These are phyloP conservation scores for Asclepias syriaca DNA, from an alignment of 257 asterid genomes.

Conservation along the genomic window DNA sequence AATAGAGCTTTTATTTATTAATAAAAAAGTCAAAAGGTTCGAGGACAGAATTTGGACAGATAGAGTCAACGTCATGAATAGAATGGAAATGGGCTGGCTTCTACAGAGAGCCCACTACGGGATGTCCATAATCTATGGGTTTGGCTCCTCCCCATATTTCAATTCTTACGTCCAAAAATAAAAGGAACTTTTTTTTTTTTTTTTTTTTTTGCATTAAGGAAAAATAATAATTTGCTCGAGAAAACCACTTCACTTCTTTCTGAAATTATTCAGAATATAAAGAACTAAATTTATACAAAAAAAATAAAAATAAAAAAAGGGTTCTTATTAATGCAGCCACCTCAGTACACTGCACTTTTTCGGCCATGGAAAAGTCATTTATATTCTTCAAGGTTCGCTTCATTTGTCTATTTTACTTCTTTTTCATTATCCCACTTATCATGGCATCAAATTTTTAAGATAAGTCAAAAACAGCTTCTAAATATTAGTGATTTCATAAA, in stretches of 20 bases:
- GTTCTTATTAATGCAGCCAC: background rate
- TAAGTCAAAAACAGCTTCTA: no score
- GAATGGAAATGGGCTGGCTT: background rate
- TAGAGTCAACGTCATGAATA: background rate
- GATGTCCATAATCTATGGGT: background rate
- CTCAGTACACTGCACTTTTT: background rate
- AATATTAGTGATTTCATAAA: no score
- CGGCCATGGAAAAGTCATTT: background rate
- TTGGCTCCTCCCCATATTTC: slow-evolving; percentile 1
- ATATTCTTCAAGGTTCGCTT: background rate
- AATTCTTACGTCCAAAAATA: background rate
- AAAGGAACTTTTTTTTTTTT: no score
- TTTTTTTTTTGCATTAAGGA: no score
- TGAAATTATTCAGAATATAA: no score
- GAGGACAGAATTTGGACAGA: background rate
- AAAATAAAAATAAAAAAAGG: no score
- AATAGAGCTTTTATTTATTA: no score
- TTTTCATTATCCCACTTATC: no score
- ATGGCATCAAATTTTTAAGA: no score
- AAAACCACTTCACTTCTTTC: no score
- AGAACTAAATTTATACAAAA: no score
- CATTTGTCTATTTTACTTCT: background rate
- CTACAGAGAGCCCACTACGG: background rate
- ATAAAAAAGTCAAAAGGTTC: background rate
- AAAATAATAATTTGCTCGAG: no score